A percentile compares a stretch with the other conserved stretches of the same genome.
Conservation (phyloP, 2,329 filamentous ascomycete species). For the Pestalotiopsis sp. region DNA sequence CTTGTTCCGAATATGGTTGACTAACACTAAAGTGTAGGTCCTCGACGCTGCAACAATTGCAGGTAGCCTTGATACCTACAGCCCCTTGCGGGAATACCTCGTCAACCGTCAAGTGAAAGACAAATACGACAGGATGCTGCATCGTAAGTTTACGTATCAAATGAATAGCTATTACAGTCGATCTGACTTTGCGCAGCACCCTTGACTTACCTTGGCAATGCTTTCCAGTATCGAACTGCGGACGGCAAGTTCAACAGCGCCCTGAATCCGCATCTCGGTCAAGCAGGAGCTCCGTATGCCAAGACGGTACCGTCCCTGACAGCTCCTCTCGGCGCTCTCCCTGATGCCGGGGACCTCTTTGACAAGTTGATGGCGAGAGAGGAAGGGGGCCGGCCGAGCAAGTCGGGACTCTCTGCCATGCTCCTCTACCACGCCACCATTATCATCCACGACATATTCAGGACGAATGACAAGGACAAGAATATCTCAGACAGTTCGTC, state of each 20-base stretch:
- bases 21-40: not conserved
- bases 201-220: not conserved
- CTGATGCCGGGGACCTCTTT: constrained; percentile 66
- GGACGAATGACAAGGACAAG: constrained; percentile 62
- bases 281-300: constrained; percentile 66
- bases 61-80: not conserved
- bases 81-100: not conserved
- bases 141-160: not conserved
- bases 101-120: not conserved
- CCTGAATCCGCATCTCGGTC: constrained; percentile 62
- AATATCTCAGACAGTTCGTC: constrained; percentile 69
- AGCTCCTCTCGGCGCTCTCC: constrained; percentile 58
- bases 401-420: constrained; percentile 72
- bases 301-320: constrained; percentile 61
- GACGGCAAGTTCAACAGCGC: constrained; percentile 53
- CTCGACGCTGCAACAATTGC: not conserved
- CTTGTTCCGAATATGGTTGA: not conserved
- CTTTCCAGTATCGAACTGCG: constrained; percentile 28
- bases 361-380: constrained; percentile 63
- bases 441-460: constrained; percentile 62
- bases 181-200: constrained; percentile 2
- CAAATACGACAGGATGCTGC: not conserved
- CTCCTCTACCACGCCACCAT: constrained; percentile 75
- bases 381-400: constrained; percentile 58
- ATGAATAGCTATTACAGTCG: not conserved